Evolutionary conservation across 371 early-diverging fungal genomes (phyloP).

Genomic region (Mucor lusitanicus): DNA sequence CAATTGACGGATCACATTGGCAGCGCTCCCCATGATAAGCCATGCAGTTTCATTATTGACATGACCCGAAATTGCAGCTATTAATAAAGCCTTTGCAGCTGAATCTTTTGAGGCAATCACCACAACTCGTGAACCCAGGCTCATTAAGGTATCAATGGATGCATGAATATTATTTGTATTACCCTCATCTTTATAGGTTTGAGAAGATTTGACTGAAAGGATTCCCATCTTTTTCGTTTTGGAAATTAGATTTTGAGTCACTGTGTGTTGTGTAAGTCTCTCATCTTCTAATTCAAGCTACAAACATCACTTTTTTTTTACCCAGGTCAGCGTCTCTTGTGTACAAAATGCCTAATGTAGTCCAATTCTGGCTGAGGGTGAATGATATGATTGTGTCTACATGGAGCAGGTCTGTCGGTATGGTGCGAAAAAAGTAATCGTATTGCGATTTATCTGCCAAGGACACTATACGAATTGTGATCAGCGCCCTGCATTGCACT

Average conservation of each 20-base stretch:
- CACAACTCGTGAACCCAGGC: constrained; percentile 4
- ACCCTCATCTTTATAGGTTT: not conserved
- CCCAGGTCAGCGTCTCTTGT: constrained; percentile 49
- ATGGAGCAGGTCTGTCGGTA: constrained; percentile 55
- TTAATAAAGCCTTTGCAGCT: not conserved
- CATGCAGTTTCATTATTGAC: constrained; percentile 43
- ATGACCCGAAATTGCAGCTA: constrained; percentile 40
- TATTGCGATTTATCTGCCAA: constrained; percentile 58
- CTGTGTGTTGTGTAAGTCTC: not conserved
- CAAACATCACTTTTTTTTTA: constrained; percentile 1
- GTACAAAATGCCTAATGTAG: constrained; percentile 51
- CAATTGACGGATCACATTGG: not conserved
- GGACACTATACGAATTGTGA: constrained; percentile 32
- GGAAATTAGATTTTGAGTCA: not conserved
- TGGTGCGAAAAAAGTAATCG: constrained; percentile 56
- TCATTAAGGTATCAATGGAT: constrained; percentile 11
- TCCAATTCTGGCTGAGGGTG: constrained; percentile 55
- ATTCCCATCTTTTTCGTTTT: not conserved
- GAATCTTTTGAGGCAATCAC: not conserved
- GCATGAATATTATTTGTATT: constrained; percentile 12
- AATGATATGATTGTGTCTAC: constrained; percentile 51
- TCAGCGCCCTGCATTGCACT: not conserved
- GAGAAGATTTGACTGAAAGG: not conserved
- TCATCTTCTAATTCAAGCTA: constrained; percentile 25
- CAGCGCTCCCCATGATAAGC: constrained; percentile 28